A percentile compares a stretch with the other conserved stretches of the same genome.
phyloP scores from a whole-genome alignment of 306 rosid genomes.

The Cucumis sativus region Cucumber_9930_V3 NC_026655.2:25052001-25052500 shows the following conservation, averaged over 20 bases:
- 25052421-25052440: slow-evolving; percentile 98
- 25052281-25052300: slow-evolving; percentile 89
- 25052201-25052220: slow-evolving; percentile 89
- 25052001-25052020: slow-evolving; percentile 54
- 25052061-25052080: slow-evolving; percentile 57
- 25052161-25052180: not conserved
- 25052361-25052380: not conserved
- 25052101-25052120: not conserved
- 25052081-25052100: not conserved
- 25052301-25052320: slow-evolving; percentile 83
- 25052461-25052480: slow-evolving; percentile 96
- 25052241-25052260: slow-evolving; percentile 83
- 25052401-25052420: slow-evolving; percentile 96
- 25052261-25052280: slow-evolving; percentile 97
- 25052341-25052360: not conserved
- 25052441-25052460: slow-evolving; percentile 97
- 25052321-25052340: slow-evolving; percentile 42
- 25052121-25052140: not conserved
- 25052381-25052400: slow-evolving; percentile 15
- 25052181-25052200: slow-evolving; percentile 65
- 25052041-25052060: slow-evolving; percentile 96
- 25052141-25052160: not conserved
- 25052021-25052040: slow-evolving; percentile 79
- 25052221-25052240: slow-evolving; percentile 82
- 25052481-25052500: slow-evolving; percentile 69